Evolutionary conservation across 257 asterid species (phyloP).

Genomic region (Eustoma russellianum): DNA sequence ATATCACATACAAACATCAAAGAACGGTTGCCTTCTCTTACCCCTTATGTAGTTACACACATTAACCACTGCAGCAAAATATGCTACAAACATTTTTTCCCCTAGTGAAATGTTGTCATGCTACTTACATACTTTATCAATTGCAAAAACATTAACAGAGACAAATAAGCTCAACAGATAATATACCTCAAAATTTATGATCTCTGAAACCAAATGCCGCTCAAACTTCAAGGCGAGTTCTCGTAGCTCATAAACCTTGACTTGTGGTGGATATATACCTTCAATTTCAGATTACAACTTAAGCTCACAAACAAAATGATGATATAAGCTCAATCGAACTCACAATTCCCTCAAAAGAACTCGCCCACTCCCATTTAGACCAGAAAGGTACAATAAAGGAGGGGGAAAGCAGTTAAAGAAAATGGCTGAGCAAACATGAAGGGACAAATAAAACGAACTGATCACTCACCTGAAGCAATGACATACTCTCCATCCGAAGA

Average conservation of each 20-base stretch:
- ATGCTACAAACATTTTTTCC: too few relatives aligned
- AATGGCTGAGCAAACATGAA: neutral
- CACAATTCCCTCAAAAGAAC: neutral
- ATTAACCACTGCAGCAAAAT: too few relatives aligned
- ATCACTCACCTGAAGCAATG: constrained; percentile 64
- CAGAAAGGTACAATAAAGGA: neutral
- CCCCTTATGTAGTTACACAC: too few relatives aligned
- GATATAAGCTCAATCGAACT: neutral
- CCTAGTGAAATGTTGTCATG: too few relatives aligned
- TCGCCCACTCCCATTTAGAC: neutral
- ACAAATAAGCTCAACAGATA: neutral
- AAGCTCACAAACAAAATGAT: neutral
- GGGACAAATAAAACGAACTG: neutral
- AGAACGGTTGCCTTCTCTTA: too few relatives aligned
- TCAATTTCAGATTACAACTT: constrained; percentile 5
- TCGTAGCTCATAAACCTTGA: constrained; percentile 84
- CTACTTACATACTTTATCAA: neutral
- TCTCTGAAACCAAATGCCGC: constrained; percentile 88
- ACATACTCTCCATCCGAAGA: constrained; percentile 86
- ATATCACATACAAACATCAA: too few relatives aligned
- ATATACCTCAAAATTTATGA: constrained; percentile 65
- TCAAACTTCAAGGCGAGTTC: constrained; percentile 80
- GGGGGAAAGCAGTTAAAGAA: neutral
- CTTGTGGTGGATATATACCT: constrained; percentile 98
- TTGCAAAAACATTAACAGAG: neutral